phyloP scores from a whole-genome alignment of 768 basidiomycete genomes.

The Lactarius akahatsu region DNA sequence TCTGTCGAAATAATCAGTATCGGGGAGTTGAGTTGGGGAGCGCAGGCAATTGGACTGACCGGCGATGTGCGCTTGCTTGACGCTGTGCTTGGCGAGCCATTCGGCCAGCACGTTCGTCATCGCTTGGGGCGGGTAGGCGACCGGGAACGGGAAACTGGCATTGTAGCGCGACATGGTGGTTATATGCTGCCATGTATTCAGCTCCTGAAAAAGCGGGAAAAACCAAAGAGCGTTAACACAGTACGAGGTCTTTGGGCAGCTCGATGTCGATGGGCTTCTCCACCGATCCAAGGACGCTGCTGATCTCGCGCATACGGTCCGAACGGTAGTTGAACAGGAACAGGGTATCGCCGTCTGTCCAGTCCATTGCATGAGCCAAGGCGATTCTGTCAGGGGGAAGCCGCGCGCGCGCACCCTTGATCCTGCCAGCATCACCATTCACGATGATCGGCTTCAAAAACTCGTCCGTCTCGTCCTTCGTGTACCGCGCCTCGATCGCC shows the following conservation, averaged over 20 bases:
- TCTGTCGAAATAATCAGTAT: slow-evolving; percentile 42
- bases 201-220: not conserved
- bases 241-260: slow-evolving; percentile 76
- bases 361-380: not conserved
- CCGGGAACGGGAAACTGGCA: slow-evolving; percentile 80
- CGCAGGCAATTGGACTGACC: slow-evolving; percentile 42
- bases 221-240: slow-evolving; percentile 31
- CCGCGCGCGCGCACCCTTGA: slow-evolving; percentile 58
- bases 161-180: slow-evolving; percentile 96
- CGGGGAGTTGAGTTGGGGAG: not conserved
- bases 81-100: slow-evolving; percentile 74
- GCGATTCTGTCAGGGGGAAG: too few relatives aligned
- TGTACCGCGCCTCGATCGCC: slow-evolving; percentile 71
- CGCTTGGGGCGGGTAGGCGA: slow-evolving; percentile 90
- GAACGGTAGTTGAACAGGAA: slow-evolving; percentile 99
- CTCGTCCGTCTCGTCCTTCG: slow-evolving; percentile 87
- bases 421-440: slow-evolving; percentile 71
- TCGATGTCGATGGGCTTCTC: slow-evolving; percentile 84
- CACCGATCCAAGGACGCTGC: slow-evolving; percentile 72
- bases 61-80: slow-evolving; percentile 88
- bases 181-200: slow-evolving; percentile 54
- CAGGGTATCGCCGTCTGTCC: slow-evolving; percentile 75
- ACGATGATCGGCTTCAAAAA: slow-evolving; percentile 95
- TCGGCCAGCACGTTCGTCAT: slow-evolving; percentile 97
- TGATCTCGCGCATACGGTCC: slow-evolving; percentile 92